phyloP scores from a whole-genome alignment of 768 basidiomycete species.

The Collybia sordida region DNA sequence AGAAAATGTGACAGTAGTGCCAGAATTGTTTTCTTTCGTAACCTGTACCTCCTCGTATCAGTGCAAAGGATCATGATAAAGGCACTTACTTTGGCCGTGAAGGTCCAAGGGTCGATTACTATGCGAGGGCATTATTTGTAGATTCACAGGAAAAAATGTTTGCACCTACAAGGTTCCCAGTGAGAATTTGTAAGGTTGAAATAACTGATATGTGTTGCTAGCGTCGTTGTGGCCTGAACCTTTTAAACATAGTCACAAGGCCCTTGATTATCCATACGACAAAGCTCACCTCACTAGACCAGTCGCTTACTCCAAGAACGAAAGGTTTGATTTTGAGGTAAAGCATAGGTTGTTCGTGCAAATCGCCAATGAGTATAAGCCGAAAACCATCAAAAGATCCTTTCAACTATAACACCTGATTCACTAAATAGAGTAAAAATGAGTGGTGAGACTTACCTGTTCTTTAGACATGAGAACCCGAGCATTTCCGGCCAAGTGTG shows the following conservation, averaged over 20 bases:
- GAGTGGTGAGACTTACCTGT: constrained; percentile 51
- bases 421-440: background rate
- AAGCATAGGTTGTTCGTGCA: constrained; percentile 92
- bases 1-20: constrained; percentile 58
- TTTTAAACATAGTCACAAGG: constrained; percentile 25
- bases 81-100: constrained; percentile 59
- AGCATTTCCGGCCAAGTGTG: constrained; percentile 35
- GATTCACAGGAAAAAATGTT: background rate
- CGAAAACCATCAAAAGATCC: constrained; percentile 90
- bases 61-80: background rate
- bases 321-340: constrained; percentile 89
- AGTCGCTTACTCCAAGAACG: constrained; percentile 80
- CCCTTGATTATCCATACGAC: background rate
- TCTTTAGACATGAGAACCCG: constrained; percentile 67
- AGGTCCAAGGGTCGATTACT: constrained; percentile 97
- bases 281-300: constrained; percentile 80
- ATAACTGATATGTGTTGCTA: constrained; percentile 85
- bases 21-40: constrained; percentile 47
- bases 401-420: constrained; percentile 59
- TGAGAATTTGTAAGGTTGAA: constrained; percentile 98
- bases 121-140: constrained; percentile 2
- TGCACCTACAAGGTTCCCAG: constrained; percentile 85
- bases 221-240: constrained; percentile 81
- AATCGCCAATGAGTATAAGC: constrained; percentile 89
- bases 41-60: constrained; percentile 37